Percentiles rank a stretch among this genome's conserved stretches.
Conservation (phyloP, 73 alveolate genomes). For the Durusdinium trenchii region DNA sequence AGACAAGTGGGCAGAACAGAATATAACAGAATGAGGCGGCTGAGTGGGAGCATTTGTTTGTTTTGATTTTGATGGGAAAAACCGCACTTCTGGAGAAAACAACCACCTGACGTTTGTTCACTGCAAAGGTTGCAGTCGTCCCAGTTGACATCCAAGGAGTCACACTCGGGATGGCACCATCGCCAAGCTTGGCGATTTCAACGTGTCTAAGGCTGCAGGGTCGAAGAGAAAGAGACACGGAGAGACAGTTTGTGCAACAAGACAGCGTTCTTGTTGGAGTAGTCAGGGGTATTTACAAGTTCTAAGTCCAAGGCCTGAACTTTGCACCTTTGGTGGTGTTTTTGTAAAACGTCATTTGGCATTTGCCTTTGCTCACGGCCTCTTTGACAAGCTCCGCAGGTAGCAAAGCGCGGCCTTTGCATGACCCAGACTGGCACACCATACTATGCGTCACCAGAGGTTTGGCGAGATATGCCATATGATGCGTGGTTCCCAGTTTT, state of each 20-base stretch:
- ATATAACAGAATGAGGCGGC: too few species aligned
- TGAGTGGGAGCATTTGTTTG: too few species aligned
- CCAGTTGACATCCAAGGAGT: slow-evolving; percentile 64
- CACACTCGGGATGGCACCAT: slow-evolving; percentile 81
- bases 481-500: slow-evolving; percentile 35
- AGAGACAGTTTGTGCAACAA: neutral
- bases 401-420: slow-evolving; percentile 95
- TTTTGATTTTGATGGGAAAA: neutral
- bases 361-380: neutral
- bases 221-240: neutral
- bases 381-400: neutral
- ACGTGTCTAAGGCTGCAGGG: slow-evolving; percentile 77
- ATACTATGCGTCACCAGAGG: slow-evolving; percentile 95
- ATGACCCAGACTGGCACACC: slow-evolving; percentile 95
- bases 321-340: neutral
- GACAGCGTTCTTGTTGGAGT: neutral
- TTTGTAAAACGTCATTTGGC: neutral
- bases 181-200: slow-evolving; percentile 93
- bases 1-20: too few species aligned
- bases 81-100: neutral
- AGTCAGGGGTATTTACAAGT: too few species aligned
- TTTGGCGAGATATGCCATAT: slow-evolving; percentile 95
- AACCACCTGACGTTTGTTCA: neutral
- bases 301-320: neutral
- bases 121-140: too few species aligned